phyloP scores from a whole-genome alignment of 1,284 basidiomycete genomes.

The Irpex rosettiformis region DNA sequence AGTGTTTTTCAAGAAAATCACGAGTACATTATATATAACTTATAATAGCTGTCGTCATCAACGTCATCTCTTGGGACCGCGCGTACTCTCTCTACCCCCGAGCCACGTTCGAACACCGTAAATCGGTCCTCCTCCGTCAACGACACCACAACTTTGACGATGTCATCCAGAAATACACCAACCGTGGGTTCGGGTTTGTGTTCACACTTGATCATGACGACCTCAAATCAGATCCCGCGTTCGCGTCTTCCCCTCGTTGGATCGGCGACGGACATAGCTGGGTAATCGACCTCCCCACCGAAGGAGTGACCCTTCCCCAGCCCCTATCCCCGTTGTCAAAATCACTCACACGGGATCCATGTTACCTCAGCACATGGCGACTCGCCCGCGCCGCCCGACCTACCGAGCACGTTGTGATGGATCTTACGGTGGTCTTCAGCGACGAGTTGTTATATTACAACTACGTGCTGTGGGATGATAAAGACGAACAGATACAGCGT shows the following conservation, averaged over 20 bases:
- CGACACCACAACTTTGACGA: slow-evolving; percentile 16
- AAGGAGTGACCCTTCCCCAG: slow-evolving; percentile 16
- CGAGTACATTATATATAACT: not conserved
- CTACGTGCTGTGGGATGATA: too few relatives aligned
- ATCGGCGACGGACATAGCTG: slow-evolving; percentile 23
- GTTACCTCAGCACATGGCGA: not conserved
- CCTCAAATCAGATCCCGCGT: too few relatives aligned
- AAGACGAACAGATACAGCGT: too few relatives aligned
- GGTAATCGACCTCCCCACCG: slow-evolving; percentile 17
- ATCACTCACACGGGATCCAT: not conserved
- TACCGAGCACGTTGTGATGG: too few relatives aligned
- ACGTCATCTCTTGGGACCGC: slow-evolving; percentile 22
- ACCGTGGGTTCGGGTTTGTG: too few relatives aligned
- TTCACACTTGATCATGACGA: too few relatives aligned
- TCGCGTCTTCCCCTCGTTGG: too few relatives aligned
- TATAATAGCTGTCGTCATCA: slow-evolving; percentile 25
- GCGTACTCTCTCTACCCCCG: slow-evolving; percentile 29
- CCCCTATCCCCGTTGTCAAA: not conserved
- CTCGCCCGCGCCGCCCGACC: too few relatives aligned
- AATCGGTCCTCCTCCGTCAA: slow-evolving; percentile 9
- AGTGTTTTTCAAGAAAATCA: not conserved
- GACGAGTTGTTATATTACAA: too few relatives aligned
- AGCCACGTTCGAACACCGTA: slow-evolving; percentile 26
- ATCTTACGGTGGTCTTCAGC: too few relatives aligned
- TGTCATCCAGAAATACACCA: too few relatives aligned